Evolutionary conservation across 2,329 filamentous ascomycete genomes (phyloP).

Genomic region (Penicillium sp.): DNA sequence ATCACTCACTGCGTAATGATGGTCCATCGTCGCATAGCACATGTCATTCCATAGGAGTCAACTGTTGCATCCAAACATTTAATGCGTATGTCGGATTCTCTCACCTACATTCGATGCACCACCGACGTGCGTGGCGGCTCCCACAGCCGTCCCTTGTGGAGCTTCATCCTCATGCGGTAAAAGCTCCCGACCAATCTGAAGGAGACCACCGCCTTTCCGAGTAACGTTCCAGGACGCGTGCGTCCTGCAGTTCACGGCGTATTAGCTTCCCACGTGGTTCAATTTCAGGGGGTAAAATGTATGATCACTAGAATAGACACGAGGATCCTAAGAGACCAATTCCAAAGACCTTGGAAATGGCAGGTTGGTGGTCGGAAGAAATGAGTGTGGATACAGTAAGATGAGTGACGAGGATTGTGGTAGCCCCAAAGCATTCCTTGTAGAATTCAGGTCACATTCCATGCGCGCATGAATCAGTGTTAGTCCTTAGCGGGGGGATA

Average conservation of each 20-base stretch:
- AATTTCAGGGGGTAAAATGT: neutral
- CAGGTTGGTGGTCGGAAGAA: neutral
- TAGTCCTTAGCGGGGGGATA: neutral
- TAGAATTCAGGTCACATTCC: neutral
- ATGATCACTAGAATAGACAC: neutral
- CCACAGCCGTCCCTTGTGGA: neutral
- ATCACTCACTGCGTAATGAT: too few species aligned
- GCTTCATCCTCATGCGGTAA: neutral
- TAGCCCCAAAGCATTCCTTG: neutral
- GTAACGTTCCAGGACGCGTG: neutral
- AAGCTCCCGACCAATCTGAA: neutral
- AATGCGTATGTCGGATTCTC: neutral
- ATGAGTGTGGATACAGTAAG: neutral
- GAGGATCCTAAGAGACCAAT: neutral
- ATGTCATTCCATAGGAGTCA: neutral
- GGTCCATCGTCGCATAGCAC: too few species aligned
- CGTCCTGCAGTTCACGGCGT: neutral
- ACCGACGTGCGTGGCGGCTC: neutral
- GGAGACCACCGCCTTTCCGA: too few species aligned
- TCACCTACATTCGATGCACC: neutral
- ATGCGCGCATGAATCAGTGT: neutral
- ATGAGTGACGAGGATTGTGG: neutral
- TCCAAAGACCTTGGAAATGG: neutral
- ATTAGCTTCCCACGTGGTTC: neutral
- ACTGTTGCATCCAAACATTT: neutral